Evolutionary conservation across 768 basidiomycete species (phyloP).

Genomic region (Hirschioporus abietinus): DNA sequence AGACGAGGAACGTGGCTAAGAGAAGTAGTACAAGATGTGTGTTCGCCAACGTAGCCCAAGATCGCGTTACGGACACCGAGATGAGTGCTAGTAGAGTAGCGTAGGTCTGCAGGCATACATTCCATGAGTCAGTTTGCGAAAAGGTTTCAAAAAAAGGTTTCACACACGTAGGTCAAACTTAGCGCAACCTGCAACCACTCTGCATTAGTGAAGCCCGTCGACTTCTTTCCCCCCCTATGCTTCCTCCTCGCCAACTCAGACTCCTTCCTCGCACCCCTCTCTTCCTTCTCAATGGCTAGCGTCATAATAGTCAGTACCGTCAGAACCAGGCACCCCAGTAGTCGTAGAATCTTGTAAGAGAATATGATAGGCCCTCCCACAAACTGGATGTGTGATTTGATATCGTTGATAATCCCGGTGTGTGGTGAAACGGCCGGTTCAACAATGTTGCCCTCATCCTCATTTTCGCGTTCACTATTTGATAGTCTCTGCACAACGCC

Average conservation of each 20-base stretch:
- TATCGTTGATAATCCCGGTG: slow-evolving; percentile 27
- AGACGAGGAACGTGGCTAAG: slow-evolving; percentile 41
- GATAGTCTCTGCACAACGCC: slow-evolving; percentile 11
- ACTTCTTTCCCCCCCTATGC: slow-evolving; percentile 23
- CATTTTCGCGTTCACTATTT: slow-evolving; percentile 8
- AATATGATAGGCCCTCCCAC: slow-evolving; percentile 46
- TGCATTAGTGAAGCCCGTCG: slow-evolving; percentile 23
- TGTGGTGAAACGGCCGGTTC: slow-evolving; percentile 16
- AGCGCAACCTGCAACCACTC: slow-evolving; percentile 31
- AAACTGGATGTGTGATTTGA: slow-evolving; percentile 32
- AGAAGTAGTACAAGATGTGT: slow-evolving; percentile 47
- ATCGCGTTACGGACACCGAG: slow-evolving; percentile 31
- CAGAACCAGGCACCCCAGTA: slow-evolving; percentile 41
- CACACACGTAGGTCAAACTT: slow-evolving; percentile 29
- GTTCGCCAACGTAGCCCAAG: slow-evolving; percentile 32
- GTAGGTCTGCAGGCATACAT: slow-evolving; percentile 33
- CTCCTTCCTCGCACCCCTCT: slow-evolving; percentile 11
- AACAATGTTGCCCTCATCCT: slow-evolving; percentile 9
- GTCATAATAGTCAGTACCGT: slow-evolving; percentile 44
- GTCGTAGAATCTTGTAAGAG: slow-evolving; percentile 39
- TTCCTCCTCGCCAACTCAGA: slow-evolving; percentile 14
- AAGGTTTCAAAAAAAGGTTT: background rate
- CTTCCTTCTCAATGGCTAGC: slow-evolving; percentile 28
- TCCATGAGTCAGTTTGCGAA: slow-evolving; percentile 19
- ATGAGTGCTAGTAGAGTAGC: slow-evolving; percentile 37